Evolutionary conservation across 192 early-diverging fungal species (phyloP).

Genomic region (Gaertneriomyces semiglobifer): DNA sequence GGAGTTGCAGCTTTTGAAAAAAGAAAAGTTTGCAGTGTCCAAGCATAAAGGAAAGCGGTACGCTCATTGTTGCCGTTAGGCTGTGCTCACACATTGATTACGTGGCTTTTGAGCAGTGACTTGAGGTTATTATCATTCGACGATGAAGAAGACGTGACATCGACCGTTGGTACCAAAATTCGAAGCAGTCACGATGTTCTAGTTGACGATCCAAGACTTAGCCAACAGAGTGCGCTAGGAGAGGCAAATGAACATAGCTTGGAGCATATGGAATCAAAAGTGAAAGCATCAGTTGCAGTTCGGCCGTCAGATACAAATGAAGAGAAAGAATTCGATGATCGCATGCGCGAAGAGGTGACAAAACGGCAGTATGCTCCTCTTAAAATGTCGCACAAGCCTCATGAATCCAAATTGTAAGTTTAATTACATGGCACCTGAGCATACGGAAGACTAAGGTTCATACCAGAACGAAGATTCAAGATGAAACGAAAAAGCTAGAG

Average conservation of each 20-base stretch:
- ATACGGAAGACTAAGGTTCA: too few relatives aligned
- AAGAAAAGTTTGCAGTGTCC: slow-evolving; percentile 16
- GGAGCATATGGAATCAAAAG: too few relatives aligned
- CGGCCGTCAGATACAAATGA: neutral
- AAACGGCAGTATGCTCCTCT: too few relatives aligned
- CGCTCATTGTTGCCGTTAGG: slow-evolving; percentile 2
- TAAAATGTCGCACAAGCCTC: too few relatives aligned
- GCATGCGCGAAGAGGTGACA: slow-evolving; percentile 43
- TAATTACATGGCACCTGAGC: neutral
- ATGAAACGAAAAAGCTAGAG: slow-evolving; percentile 63
- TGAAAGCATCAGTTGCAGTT: too few relatives aligned
- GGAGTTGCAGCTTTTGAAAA: slow-evolving; percentile 32
- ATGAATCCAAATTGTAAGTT: neutral
- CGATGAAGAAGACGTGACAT: slow-evolving; percentile 65
- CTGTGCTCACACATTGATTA: slow-evolving; percentile 5
- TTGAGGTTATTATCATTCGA: slow-evolving; percentile 85
- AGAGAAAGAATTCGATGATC: slow-evolving; percentile 42
- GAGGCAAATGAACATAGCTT: too few relatives aligned
- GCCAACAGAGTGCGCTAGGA: slow-evolving; percentile 3
- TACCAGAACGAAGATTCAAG: slow-evolving; percentile 24
- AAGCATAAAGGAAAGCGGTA: slow-evolving; percentile 64
- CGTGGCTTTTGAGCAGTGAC: slow-evolving; percentile 44
- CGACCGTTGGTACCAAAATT: slow-evolving; percentile 38
- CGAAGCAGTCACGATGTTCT: slow-evolving; percentile 80
- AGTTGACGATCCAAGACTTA: slow-evolving; percentile 39